Conservation (phyloP, 2,329 filamentous ascomycete species). For the Lachnellula hyalina region DNA sequence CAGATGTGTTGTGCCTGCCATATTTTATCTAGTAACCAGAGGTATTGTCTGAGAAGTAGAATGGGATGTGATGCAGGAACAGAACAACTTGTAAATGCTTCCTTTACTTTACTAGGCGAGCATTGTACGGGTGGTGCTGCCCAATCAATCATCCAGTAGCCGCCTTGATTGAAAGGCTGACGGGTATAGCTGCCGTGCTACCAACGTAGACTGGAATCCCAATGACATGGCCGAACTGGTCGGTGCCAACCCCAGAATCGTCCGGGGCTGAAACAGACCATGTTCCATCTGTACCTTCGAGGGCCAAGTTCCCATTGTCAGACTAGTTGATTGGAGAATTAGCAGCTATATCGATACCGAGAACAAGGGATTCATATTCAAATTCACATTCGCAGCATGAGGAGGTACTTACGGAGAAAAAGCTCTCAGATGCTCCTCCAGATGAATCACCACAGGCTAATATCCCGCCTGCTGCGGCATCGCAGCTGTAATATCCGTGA, state of each 20-base stretch:
- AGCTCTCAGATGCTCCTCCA: background rate
- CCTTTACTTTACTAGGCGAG: too few species aligned
- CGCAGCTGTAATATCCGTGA: background rate
- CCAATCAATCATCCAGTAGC: background rate
- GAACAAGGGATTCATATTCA: background rate
- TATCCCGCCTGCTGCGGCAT: background rate
- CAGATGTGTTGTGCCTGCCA: too few species aligned
- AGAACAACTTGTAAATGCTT: too few species aligned
- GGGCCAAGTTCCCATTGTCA: background rate
- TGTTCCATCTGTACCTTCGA: slow-evolving; percentile 5
- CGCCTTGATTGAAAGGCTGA: background rate
- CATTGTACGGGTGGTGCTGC: too few species aligned
- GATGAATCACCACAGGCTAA: background rate
- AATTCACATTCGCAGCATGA: too few species aligned
- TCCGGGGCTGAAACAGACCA: slow-evolving; percentile 2
- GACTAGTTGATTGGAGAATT: background rate
- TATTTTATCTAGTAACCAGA: too few species aligned
- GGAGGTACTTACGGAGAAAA: background rate
- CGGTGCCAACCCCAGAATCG: slow-evolving; percentile 1
- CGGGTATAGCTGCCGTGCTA: slow-evolving; percentile 1
- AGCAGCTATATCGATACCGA: background rate
- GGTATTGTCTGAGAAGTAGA: too few species aligned
- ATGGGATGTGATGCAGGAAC: too few species aligned
- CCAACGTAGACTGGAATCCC: slow-evolving; percentile 10
- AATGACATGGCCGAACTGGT: background rate